Base-by-base conservation (phyloP, 441 rosid species). In the Mallotus repandus region DNA sequence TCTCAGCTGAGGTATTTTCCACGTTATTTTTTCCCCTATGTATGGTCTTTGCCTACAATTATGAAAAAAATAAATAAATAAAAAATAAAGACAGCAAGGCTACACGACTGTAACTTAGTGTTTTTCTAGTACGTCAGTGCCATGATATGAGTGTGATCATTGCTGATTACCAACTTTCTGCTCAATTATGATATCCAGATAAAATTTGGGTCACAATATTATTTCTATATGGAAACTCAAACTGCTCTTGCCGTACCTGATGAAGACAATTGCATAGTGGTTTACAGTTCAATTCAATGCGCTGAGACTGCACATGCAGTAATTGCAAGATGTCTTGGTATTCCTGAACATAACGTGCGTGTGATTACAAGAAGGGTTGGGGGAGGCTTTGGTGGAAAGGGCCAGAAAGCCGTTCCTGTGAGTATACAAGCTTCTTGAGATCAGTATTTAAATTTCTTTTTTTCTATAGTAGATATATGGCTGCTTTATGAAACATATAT, bases 341-440 rank as follows among this genome's bases (percentile, higher is more conserved):
- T 95, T 81, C 97, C 92, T 59, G 91, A 84, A 68, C 84, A 93
- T 66, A 93, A 93, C 74, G 88, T 91, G 29, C 96, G 98, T 49
- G 91, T 95, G 65, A 86, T 95, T 74, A 84, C 95, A 57, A 83
- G 99, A 80, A 83, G 99, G 75, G 89, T 91, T 69, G 98, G 99
- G 46, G 97, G 97, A 3, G 98, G 97, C n/a, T 93, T 93, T 41
- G 98, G 99, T 77, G 99, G 97, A 70, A 96, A 96, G 82, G 85
- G 86, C 66, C 7, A 82, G 0, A 91, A 81, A 80, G 72, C 98
- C 69, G 84, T 91, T 79, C 89, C 89, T 10, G 98, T 96, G 62
- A 90, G 97, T 86, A 68, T 45, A 4, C 15, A 56, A 32, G 43
- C 61, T 14, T 50, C 14, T n/a, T 45, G 21, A 43, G 8, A 22